A percentile compares a stretch with the other conserved stretches of the same genome.
Conservation (phyloP, 305 asterid genomes). For the Fraxinus ornus region DNA sequence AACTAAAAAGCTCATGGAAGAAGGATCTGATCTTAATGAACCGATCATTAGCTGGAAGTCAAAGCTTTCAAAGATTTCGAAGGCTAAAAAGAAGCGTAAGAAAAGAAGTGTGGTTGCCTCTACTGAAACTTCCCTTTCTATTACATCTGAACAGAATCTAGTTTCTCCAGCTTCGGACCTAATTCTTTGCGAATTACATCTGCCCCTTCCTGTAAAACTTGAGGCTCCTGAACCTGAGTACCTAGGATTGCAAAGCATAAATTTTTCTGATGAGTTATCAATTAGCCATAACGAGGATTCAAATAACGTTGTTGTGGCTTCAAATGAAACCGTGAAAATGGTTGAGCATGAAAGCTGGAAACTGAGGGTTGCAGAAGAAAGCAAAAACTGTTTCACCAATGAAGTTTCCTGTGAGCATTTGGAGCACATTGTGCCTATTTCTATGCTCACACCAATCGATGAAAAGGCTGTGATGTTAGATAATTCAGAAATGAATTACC, state of each 20-base stretch:
- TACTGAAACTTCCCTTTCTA: neutral
- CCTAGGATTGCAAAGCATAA: neutral
- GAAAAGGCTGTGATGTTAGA: constrained; percentile 22
- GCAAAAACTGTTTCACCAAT: constrained; percentile 26
- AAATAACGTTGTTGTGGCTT: neutral
- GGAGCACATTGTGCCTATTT: constrained; percentile 18
- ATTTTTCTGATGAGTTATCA: constrained; percentile 21
- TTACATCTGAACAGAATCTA: neutral
- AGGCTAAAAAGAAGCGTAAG: constrained; percentile 3
- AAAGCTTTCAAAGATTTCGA: constrained; percentile 26
- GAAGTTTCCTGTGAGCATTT: constrained; percentile 28
- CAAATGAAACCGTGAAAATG: constrained; percentile 14
- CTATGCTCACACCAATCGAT: neutral
- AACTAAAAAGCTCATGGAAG: constrained; percentile 28
- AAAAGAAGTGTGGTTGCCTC: neutral
- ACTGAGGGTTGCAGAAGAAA: constrained; percentile 23
- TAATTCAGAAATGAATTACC: constrained; percentile 25
- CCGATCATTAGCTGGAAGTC: constrained; percentile 35
- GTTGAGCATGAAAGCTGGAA: constrained; percentile 19
- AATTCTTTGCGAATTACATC: neutral
- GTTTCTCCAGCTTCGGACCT: neutral
- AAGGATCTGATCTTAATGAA: constrained; percentile 34
- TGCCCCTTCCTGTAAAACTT: constrained; percentile 6
- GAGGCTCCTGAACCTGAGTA: constrained; percentile 22
- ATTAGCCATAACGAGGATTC: constrained; percentile 15